Base-by-base conservation (phyloP, 1,284 basidiomycete genomes). In the Takashimella tepidaria region DNA sequence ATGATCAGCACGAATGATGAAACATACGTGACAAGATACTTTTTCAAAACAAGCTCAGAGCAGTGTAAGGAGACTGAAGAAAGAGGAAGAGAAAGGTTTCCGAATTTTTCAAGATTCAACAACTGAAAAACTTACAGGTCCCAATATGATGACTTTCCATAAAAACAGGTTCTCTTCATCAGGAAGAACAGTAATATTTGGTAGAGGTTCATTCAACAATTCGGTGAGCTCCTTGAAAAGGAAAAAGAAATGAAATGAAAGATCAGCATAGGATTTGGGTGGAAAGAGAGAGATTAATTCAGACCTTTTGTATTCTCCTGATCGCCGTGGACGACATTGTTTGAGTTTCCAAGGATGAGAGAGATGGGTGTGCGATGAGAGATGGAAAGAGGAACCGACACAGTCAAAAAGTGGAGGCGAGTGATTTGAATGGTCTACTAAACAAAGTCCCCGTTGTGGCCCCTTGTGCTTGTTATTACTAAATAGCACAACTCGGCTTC, bases 81-180 rank as follows among this genome's bases (percentile, higher is more conserved):
- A n/a, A n/a, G n/a, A n/a, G n/a, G n/a, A n/a, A n/a, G n/a, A n/a
- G n/a, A n/a, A n/a, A n/a, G n/a, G n/a, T n/a, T n/a, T n/a, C n/a
- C n/a, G n/a, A n/a, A n/a, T n/a, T 49, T 19, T 22, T 22, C 4
- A 5, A 1, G 1, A 41, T 40, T 8, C 8, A 19, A 10, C 12
- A 21, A 16, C n/a, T 16, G n/a, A 12, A 13, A 31, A 12, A 77
- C 86, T 63, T 65, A 92, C 90, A 45, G 83, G 80, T 52, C 87
- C 90, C 63, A 83, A 84, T 60, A 93, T 84, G 13, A 79, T 70
- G 54, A 90, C 88, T 56, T 83, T 82, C 91, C 90, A 92, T 56
- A 83, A 74, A 55, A 86, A 82, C 21, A 92, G 53, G 72, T 92
- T 89, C 61, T 83, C 82, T 16, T 89, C 89, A 46, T 82, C 77